phyloP scores from a whole-genome alignment of 2,329 filamentous ascomycete genomes.

The Botrytis porri region DNA sequence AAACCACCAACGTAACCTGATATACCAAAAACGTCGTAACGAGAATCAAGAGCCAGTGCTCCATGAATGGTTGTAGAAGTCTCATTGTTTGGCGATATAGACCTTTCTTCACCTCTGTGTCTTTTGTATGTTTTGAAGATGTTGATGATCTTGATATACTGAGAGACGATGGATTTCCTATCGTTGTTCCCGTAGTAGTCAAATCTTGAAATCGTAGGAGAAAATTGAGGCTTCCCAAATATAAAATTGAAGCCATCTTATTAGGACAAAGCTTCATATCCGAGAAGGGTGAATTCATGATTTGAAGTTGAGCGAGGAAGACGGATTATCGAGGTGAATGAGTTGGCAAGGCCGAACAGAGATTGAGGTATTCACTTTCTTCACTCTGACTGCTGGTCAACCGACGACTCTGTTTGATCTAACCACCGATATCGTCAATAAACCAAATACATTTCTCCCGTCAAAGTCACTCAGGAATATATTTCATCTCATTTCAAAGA shows the following conservation, averaged over 20 bases:
- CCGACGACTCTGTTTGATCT: neutral
- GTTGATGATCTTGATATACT: neutral
- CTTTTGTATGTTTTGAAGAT: neutral
- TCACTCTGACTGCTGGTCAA: neutral
- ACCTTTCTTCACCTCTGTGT: neutral
- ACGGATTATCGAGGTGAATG: neutral
- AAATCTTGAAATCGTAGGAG: neutral
- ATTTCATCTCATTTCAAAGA: neutral
- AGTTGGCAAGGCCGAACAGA: neutral
- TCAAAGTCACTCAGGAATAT: neutral
- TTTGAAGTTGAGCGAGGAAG: neutral
- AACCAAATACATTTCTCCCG: neutral
- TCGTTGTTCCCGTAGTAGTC: neutral
- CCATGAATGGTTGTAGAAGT: neutral
- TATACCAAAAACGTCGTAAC: neutral
- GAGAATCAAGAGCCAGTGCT: neutral
- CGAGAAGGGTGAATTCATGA: neutral
- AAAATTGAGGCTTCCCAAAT: neutral
- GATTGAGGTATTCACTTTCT: neutral
- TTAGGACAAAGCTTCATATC: neutral
- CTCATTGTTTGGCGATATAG: neutral
- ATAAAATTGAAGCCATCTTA: neutral
- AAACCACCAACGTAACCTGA: neutral
- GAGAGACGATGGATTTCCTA: neutral
- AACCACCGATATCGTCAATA: neutral